Percentiles rank a stretch among this genome's conserved stretches.
phyloP scores from a whole-genome alignment of 768 basidiomycete species.

The Pholiota conissans region DNA sequence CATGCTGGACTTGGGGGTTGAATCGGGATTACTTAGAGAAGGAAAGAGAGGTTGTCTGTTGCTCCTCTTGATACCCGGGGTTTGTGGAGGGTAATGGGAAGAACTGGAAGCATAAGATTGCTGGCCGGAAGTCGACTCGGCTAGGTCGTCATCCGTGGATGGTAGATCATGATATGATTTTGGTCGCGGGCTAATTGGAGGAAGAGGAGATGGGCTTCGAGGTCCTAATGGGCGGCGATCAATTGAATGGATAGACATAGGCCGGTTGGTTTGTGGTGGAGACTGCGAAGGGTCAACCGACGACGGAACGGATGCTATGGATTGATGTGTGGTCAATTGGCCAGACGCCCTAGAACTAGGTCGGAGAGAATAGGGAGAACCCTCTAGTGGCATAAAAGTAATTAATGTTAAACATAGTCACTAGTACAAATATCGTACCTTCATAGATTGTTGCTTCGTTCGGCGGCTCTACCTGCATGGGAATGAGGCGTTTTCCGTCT shows the following conservation, averaged over 20 bases:
- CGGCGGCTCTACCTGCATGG: constrained; percentile 43
- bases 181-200: constrained; percentile 39
- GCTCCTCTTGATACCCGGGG: constrained; percentile 66
- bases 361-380: constrained; percentile 53
- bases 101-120: constrained; percentile 22
- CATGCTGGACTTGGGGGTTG: constrained; percentile 46
- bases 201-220: constrained; percentile 72
- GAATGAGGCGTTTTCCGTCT: constrained; percentile 42
- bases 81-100: constrained; percentile 20
- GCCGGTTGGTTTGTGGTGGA: constrained; percentile 23
- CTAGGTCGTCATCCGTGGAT: constrained; percentile 46
- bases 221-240: constrained; percentile 72
- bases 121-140: constrained; percentile 33
- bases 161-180: constrained; percentile 34
- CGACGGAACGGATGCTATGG: constrained; percentile 39
- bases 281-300: constrained; percentile 38
- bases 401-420: constrained; percentile 4
- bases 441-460: constrained; percentile 76
- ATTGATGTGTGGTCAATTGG: constrained; percentile 40
- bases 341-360: constrained; percentile 56
- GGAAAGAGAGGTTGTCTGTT: constrained; percentile 67
- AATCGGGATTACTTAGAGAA: constrained; percentile 45
- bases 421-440: constrained; percentile 43
- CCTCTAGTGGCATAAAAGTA: constrained; percentile 42
- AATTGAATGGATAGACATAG: constrained; percentile 45